Conservation (phyloP, 1,284 basidiomycete species). For the Fomitopsis pinicola region DNA sequence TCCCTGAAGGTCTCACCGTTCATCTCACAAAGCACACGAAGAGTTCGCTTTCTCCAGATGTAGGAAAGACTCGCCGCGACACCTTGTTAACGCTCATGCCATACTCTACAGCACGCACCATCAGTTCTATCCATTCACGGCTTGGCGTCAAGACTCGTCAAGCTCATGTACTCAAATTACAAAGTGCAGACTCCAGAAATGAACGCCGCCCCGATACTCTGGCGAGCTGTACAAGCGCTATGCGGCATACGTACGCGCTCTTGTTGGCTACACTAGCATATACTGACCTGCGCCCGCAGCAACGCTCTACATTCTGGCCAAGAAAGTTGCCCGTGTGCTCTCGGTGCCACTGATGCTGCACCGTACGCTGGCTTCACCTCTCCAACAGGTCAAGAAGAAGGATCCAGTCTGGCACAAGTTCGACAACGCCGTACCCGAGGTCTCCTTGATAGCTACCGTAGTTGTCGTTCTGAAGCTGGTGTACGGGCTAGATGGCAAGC, state of each 20-base stretch:
- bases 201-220: slow-evolving; percentile 78
- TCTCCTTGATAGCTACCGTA: slow-evolving; percentile 60
- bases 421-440: slow-evolving; percentile 73
- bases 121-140: slow-evolving; percentile 51
- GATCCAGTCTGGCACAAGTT: slow-evolving; percentile 46
- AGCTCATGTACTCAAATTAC: slow-evolving; percentile 46
- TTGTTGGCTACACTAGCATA: background rate
- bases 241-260: slow-evolving; percentile 70
- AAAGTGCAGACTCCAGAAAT: slow-evolving; percentile 71
- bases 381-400: slow-evolving; percentile 30
- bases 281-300: slow-evolving; percentile 34
- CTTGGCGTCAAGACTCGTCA: slow-evolving; percentile 61
- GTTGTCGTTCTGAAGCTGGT: slow-evolving; percentile 78
- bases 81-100: background rate
- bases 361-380: slow-evolving; percentile 43
- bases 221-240: slow-evolving; percentile 70
- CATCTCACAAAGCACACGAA: slow-evolving; percentile 70
- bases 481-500: slow-evolving; percentile 76
- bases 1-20: slow-evolving; percentile 61
- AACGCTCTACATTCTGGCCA: slow-evolving; percentile 58
- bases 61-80: slow-evolving; percentile 29
- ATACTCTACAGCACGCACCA: slow-evolving; percentile 53
- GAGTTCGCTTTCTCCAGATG: slow-evolving; percentile 65
- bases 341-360: slow-evolving; percentile 61
- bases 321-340: slow-evolving; percentile 51